Percentiles rank a stretch among this genome's conserved stretches.
Conservation (phyloP, 495 filamentous ascomycete genomes). For the Lepraria neglecta region DNA sequence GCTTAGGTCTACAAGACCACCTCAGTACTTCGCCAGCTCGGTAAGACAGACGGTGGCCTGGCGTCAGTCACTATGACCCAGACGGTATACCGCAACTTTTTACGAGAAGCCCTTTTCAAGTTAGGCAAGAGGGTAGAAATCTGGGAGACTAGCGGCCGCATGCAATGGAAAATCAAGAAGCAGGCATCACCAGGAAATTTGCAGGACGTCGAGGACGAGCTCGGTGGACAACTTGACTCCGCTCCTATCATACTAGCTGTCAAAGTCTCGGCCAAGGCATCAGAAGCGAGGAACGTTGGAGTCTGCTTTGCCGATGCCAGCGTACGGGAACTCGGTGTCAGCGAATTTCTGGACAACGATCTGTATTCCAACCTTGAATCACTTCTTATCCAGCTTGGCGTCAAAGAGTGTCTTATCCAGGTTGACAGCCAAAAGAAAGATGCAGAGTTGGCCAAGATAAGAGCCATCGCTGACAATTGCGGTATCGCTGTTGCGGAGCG, state of each 20-base stretch:
- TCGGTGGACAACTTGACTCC: slow-evolving; percentile 78
- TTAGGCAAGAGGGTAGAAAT: slow-evolving; percentile 89
- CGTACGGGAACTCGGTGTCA: slow-evolving; percentile 90
- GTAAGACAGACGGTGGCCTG: slow-evolving; percentile 72
- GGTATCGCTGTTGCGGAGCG: slow-evolving; percentile 83
- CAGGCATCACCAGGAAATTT: slow-evolving; percentile 92
- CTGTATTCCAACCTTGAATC: slow-evolving; percentile 98
- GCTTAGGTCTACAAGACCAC: slow-evolving; percentile 88
- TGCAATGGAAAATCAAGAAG: slow-evolving; percentile 86
- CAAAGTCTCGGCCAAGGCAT: slow-evolving; percentile 80
- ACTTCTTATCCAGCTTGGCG: slow-evolving; percentile 88
- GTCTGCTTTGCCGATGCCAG: slow-evolving; percentile 98
- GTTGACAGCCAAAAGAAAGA: slow-evolving; percentile 74
- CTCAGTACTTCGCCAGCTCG: slow-evolving; percentile 84
- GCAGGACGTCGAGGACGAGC: slow-evolving; percentile 94
- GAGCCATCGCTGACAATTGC: slow-evolving; percentile 82
- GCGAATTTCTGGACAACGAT: slow-evolving; percentile 97
- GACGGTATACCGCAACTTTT: slow-evolving; percentile 91
- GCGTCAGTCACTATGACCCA: slow-evolving; percentile 89
- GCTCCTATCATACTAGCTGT: slow-evolving; percentile 92
- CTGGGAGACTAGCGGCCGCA: slow-evolving; percentile 67
- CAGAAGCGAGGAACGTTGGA: slow-evolving; percentile 78
- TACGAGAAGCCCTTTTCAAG: slow-evolving; percentile 87
- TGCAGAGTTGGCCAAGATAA: slow-evolving; percentile 80
- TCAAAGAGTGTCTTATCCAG: slow-evolving; percentile 85